Percentiles rank a stretch among this genome's conserved stretches.
Evolutionary conservation across 1,284 basidiomycete species (phyloP).

Genomic region (Puccinia hordei): DNA sequence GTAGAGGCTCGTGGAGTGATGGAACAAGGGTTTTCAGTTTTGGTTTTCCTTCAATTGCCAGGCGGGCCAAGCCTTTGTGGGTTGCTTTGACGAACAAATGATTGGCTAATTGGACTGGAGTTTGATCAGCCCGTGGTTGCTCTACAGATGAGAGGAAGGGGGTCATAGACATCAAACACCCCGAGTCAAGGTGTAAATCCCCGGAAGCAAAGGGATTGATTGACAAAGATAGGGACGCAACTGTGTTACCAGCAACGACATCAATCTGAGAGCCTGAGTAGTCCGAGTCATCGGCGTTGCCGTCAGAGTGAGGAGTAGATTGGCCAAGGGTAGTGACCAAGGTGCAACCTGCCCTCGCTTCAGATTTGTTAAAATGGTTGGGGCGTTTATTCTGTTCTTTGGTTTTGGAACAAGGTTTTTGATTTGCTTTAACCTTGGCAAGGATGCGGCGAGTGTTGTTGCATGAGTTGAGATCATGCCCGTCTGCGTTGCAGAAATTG

Average conservation of each 20-base stretch:
- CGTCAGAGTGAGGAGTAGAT: too few relatives aligned
- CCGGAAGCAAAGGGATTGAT: neutral
- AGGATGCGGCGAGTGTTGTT: too few relatives aligned
- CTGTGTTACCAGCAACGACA: neutral
- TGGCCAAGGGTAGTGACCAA: neutral
- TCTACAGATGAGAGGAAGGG: neutral
- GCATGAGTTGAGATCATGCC: too few relatives aligned
- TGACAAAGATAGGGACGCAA: neutral
- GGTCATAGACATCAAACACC: neutral
- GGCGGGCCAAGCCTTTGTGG: neutral
- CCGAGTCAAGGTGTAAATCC: neutral
- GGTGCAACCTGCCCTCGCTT: neutral
- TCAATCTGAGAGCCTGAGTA: neutral
- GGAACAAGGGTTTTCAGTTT: neutral
- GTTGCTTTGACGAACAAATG: neutral
- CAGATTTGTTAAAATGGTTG: neutral
- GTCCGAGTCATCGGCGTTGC: neutral
- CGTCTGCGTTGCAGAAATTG: too few relatives aligned
- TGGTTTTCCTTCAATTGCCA: neutral
- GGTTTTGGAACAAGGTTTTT: neutral
- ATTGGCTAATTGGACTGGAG: neutral
- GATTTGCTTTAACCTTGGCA: too few relatives aligned
- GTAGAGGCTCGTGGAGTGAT: neutral
- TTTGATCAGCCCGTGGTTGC: too few relatives aligned
- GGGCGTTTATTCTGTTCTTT: neutral